Percentiles rank a stretch among this genome's conserved stretches.
Conservation (phyloP, 1,284 basidiomycete species). For the Ganoderma meredithae region DNA sequence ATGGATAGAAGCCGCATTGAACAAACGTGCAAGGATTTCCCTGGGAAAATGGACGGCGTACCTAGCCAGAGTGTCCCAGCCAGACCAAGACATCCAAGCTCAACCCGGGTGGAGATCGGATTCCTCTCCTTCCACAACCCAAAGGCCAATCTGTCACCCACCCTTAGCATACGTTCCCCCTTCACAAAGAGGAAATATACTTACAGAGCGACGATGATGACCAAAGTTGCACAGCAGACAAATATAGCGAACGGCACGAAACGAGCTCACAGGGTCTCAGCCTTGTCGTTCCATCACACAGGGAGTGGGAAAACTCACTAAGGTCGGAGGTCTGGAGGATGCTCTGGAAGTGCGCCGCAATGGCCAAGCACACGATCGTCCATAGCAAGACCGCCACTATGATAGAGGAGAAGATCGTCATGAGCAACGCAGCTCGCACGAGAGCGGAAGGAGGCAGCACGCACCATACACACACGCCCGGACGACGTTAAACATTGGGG, state of each 20-base stretch:
- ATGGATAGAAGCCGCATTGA: conserved; percentile 15
- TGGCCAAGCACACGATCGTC: conserved; percentile 76
- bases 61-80: conserved; percentile 82
- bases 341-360: conserved; percentile 77
- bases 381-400: conserved; percentile 71
- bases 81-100: conserved; percentile 73
- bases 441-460: conserved; percentile 26
- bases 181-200: conserved; percentile 36
- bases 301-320: conserved; percentile 56
- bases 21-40: neutral
- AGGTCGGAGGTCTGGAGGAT: conserved; percentile 77
- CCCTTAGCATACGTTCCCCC: neutral
- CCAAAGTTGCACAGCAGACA: conserved; percentile 70
- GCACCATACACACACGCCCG: conserved; percentile 69
- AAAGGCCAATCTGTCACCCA: conserved; percentile 58
- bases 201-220: conserved; percentile 72
- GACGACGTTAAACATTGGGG: conserved; percentile 68
- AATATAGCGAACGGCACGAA: conserved; percentile 87
- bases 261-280: conserved; percentile 58
- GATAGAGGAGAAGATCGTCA: neutral
- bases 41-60: conserved; percentile 45
- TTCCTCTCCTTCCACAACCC: conserved; percentile 69
- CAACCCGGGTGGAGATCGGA: conserved; percentile 80
- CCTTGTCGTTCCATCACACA: neutral
- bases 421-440: conserved; percentile 1